phyloP scores from a whole-genome alignment of 345 rosid species.

The Citrus trifoliata region DNA sequence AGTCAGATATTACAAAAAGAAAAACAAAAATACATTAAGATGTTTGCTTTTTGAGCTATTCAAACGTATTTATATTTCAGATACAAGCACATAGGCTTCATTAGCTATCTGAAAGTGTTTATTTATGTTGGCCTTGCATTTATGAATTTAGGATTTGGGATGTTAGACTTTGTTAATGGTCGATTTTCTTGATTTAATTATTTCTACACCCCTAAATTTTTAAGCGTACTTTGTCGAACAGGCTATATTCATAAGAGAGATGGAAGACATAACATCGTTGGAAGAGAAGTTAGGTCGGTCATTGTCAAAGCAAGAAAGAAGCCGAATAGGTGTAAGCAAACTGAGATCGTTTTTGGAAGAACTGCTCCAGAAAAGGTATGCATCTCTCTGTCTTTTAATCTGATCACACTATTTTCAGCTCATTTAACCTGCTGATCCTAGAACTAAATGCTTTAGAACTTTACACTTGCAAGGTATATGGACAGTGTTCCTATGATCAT shows the following conservation, averaged over 20 bases:
- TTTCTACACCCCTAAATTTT: neutral
- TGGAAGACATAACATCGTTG: slow-evolving; percentile 61
- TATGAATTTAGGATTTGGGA: neutral
- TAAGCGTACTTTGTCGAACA: slow-evolving; percentile 19
- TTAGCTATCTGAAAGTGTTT: neutral
- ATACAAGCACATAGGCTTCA: neutral
- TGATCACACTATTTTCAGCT: neutral
- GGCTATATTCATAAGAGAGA: slow-evolving; percentile 73
- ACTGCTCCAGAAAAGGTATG: slow-evolving; percentile 77
- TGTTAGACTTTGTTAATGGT: neutral
- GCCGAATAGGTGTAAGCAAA: slow-evolving; percentile 87
- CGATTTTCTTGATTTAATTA: neutral
- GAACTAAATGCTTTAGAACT: slow-evolving; percentile 17
- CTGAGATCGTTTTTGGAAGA: slow-evolving; percentile 82
- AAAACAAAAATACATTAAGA: neutral
- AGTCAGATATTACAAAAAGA: neutral
- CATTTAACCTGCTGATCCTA: slow-evolving; percentile 3
- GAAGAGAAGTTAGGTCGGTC: slow-evolving; percentile 83
- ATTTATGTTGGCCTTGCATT: neutral
- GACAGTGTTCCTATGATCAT: slow-evolving; percentile 84
- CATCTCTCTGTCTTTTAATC: neutral
- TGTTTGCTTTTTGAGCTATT: neutral
- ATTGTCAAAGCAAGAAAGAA: slow-evolving; percentile 71
- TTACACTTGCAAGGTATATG: slow-evolving; percentile 61
- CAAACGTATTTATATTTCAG: neutral